Conservation (phyloP, 495 filamentous ascomycete genomes). For the Penicillium soppii region DNA sequence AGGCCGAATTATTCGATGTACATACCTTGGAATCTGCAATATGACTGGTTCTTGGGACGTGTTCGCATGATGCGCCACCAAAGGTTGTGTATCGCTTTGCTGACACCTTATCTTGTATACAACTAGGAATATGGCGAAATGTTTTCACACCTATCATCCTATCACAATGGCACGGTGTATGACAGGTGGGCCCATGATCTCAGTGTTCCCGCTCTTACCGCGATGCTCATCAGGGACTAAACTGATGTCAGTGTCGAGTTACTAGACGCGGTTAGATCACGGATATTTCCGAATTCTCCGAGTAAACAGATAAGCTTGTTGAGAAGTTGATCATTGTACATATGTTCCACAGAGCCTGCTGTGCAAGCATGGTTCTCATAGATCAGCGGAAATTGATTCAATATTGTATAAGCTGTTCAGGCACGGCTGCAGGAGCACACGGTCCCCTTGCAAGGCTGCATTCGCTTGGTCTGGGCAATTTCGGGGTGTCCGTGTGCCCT, state of each 20-base stretch:
- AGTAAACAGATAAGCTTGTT: not conserved
- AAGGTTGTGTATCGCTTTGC: not conserved
- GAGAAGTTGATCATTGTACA: not conserved
- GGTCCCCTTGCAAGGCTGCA: not conserved
- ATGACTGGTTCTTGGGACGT: not conserved
- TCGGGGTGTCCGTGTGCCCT: not conserved
- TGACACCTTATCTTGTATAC: constrained; percentile 8
- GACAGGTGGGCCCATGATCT: not conserved
- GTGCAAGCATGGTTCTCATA: not conserved
- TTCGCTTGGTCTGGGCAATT: not conserved
- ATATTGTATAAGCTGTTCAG: not conserved
- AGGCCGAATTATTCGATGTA: not conserved
- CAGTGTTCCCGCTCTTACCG: constrained; percentile 13
- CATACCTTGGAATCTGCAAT: no score
- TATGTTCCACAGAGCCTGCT: not conserved
- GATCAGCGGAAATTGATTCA: not conserved
- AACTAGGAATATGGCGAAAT: no score
- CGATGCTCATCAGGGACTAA: not conserved
- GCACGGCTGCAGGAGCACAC: not conserved
- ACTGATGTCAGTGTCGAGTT: not conserved
- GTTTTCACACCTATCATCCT: no score
- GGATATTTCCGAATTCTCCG: constrained; percentile 10
- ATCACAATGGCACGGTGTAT: constrained; percentile 8
- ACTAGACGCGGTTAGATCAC: constrained; percentile 2
- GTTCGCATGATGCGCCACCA: not conserved